These are phyloP conservation scores for Polygonum aviculare DNA, from an alignment of 148 eudicot genomes.

Conservation along the genomic window DNA sequence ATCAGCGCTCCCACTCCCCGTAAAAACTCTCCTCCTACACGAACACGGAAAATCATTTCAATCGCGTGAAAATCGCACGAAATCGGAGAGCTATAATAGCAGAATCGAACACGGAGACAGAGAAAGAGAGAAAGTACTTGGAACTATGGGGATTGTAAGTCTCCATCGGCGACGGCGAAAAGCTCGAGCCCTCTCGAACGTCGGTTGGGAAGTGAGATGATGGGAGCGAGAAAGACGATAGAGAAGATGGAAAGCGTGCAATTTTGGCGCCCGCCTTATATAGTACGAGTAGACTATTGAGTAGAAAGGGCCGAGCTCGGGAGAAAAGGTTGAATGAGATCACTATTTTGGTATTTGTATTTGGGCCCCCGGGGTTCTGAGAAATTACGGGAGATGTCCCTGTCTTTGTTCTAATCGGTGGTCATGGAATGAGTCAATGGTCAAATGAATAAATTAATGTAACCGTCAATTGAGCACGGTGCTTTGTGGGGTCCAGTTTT, in stretches of 20 bases:
- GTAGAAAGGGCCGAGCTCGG: slow-evolving; percentile 1
- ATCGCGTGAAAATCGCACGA: neutral
- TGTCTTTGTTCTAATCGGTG: neutral
- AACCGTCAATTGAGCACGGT: slow-evolving; percentile 4
- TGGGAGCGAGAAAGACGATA: neutral
- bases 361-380: neutral
- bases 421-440: neutral
- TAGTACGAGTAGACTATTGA: neutral
- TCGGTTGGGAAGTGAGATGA: neutral
- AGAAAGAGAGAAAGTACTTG: slow-evolving; percentile 23
- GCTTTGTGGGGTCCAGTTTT: neutral
- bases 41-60: slow-evolving; percentile 4
- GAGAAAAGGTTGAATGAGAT: neutral
- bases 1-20: slow-evolving; percentile 25
- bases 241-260: neutral
- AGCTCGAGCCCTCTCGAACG: neutral
- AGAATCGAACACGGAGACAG: neutral
- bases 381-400: neutral
- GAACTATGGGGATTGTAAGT: slow-evolving; percentile 34
- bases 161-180: slow-evolving; percentile 29
- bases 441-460: neutral
- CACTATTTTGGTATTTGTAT: neutral
- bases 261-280: slow-evolving; percentile 7
- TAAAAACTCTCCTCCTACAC: slow-evolving; percentile 37
- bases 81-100: neutral